Conservation (phyloP, 2,329 filamentous ascomycete genomes). For the Xylariaceae sp. region DNA sequence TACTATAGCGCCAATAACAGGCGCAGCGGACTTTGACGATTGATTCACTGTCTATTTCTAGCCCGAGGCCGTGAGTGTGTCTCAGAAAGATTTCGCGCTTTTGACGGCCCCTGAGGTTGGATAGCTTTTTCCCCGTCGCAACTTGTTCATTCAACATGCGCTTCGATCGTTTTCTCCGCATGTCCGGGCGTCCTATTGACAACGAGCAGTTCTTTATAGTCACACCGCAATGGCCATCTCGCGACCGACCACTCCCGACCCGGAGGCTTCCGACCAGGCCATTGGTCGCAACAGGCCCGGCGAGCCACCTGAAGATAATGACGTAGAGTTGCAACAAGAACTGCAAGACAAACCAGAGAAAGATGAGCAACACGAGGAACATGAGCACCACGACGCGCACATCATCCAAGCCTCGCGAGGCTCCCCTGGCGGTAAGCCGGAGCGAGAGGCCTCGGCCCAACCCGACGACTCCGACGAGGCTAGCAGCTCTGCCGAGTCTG, state of each 20-base stretch:
- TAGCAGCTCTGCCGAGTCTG: background rate
- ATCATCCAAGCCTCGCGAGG: background rate
- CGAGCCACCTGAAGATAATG: background rate
- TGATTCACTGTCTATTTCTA: conserved; percentile 11
- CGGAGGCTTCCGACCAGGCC: conserved; percentile 3
- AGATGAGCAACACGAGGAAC: background rate
- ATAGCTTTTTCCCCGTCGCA: background rate
- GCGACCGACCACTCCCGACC: conserved; percentile 2
- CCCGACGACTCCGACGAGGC: background rate
- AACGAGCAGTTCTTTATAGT: conserved; percentile 6
- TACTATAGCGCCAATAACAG: background rate
- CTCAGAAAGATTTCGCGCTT: conserved; percentile 12
- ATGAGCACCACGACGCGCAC: background rate
- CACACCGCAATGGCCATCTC: conserved; percentile 4
- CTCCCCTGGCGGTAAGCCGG: conserved; percentile 5
- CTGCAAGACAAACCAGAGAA: too few species aligned
- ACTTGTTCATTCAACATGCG: conserved; percentile 11
- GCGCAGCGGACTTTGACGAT: conserved; percentile 16
- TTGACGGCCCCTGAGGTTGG: conserved; percentile 9
- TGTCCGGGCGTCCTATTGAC: conserved; percentile 8
- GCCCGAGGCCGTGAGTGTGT: conserved; percentile 14
- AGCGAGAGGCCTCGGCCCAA: background rate
- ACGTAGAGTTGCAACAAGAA: background rate
- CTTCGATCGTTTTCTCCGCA: conserved; percentile 1
- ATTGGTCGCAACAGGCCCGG: background rate